A percentile compares a stretch with the other conserved stretches of the same genome.
These are phyloP conservation scores for Stemphylium vesicarium DNA, from an alignment of 2,329 filamentous ascomycete genomes.

Conservation along the genomic window DNA sequence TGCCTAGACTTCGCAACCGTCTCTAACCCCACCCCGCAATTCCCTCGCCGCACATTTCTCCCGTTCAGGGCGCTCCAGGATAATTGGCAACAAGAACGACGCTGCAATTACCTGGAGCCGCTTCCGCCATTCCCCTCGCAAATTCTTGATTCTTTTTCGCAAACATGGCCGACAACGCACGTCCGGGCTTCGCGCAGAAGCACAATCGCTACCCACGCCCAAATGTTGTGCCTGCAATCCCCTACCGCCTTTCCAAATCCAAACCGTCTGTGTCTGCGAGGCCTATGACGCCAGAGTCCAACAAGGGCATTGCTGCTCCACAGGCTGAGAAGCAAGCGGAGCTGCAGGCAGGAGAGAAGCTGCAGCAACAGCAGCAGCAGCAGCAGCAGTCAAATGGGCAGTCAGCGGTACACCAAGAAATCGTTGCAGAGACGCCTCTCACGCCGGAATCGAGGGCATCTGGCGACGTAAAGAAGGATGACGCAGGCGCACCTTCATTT, in stretches of 20 bases:
- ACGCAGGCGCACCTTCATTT: slow-evolving; percentile 12
- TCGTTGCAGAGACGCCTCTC: slow-evolving; percentile 25
- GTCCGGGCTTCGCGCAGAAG: slow-evolving; percentile 29
- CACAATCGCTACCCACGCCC: slow-evolving; percentile 33
- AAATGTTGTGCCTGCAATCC: slow-evolving; percentile 49
- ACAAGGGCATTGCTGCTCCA: slow-evolving; percentile 24
- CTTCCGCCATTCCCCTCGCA: slow-evolving; percentile 25
- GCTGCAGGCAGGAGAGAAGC: slow-evolving; percentile 20
- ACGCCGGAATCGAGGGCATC: slow-evolving; percentile 41
- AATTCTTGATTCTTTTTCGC: background rate
- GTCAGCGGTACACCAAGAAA: slow-evolving; percentile 17
- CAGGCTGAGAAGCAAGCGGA: slow-evolving; percentile 15
- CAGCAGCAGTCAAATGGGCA: slow-evolving; percentile 17
- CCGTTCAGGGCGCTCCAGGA: slow-evolving; percentile 48
- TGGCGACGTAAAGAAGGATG: slow-evolving; percentile 15
- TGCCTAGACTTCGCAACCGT: slow-evolving; percentile 10
- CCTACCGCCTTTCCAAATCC: slow-evolving; percentile 42
- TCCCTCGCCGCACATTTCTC: slow-evolving; percentile 22
- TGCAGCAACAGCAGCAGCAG: slow-evolving; percentile 20
- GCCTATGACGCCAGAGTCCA: slow-evolving; percentile 37
- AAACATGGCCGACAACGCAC: slow-evolving; percentile 30
- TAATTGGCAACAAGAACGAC: slow-evolving; percentile 44
- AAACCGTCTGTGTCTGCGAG: slow-evolving; percentile 21
- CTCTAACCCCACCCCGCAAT: slow-evolving; percentile 15
- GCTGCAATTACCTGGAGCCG: slow-evolving; percentile 53